Evolutionary conservation across 345 rosid genomes (phyloP), one percentile per base, ranked within the genome.

Genomic region (Streptanthus diversifolius): DNA sequence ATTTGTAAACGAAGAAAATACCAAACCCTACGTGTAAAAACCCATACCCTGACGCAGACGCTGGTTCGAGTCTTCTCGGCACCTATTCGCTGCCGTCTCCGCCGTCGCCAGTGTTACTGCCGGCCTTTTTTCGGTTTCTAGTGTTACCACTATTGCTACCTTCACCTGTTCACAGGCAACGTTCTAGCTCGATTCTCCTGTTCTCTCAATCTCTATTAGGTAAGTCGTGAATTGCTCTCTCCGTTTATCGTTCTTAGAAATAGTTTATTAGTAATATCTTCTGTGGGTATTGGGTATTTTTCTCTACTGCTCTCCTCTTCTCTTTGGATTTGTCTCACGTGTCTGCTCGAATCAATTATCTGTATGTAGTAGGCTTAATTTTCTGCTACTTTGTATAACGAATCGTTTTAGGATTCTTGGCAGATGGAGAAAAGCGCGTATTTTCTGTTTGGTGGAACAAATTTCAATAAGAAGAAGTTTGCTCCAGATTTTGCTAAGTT

Each of bases 381-480:
- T 32, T 32, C 35, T 32, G 7, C 35, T 32, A 5, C 35, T 32
- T 25, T 25, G 29, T n/a, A n/a, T n/a, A n/a, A n/a, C n/a, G n/a
- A n/a, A n/a, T n/a, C n/a, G 3, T 57, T 15, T 39, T 7, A 37
- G 11, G 19, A 5, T 44, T n/a, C 66, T 25, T 55, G 5, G n/a
- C 11, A 49, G 56, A 93, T 93, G 98, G 93, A 89, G 69, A 80
- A 81, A 63, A 83, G 63, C 36, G 49, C 80, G 0, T 84, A 86
- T n/a, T 90, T 93, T 75, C 81, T 93, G 63, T 89, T 93, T 66
- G 85, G 88, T 5, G 98, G 98, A 53, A 80, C 87, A 77, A 80
- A 58, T 27, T 90, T 93, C 65, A 68, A 86, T 40, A 80, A 77
- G 68, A 86, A 83, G 77, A 87, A 82, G 85, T 90, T 84, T 73